A percentile compares a stretch with the other conserved stretches of the same genome.
These are phyloP conservation scores for Botrytis aclada DNA, from an alignment of 2,329 filamentous ascomycete genomes.

Conservation along the genomic window DNA sequence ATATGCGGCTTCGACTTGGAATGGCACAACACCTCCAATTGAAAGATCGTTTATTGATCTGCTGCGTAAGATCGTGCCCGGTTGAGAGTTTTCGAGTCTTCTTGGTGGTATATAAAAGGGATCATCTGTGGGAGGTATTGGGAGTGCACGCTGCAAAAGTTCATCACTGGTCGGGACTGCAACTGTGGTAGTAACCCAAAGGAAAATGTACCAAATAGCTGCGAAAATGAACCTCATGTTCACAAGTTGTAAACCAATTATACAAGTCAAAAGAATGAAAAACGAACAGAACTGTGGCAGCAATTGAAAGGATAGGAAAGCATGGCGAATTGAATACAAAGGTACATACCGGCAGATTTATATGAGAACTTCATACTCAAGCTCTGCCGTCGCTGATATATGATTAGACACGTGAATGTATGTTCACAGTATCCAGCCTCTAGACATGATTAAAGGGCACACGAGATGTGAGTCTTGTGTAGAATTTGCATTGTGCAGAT, in stretches of 20 bases:
- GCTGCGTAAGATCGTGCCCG: conserved; percentile 39
- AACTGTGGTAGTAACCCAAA: background rate
- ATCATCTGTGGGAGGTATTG: conserved; percentile 39
- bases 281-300: background rate
- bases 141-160: background rate
- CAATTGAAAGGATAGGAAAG: background rate
- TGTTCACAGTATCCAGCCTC: background rate
- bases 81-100: conserved; percentile 34
- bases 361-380: background rate
- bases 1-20: conserved; percentile 26
- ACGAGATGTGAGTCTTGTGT: background rate
- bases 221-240: background rate
- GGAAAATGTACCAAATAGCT: background rate
- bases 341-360: background rate
- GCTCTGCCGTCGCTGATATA: background rate
- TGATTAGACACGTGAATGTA: background rate
- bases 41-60: conserved; percentile 30
- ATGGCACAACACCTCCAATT: conserved; percentile 30
- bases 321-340: background rate
- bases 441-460: background rate
- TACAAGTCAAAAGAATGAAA: background rate
- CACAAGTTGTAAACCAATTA: background rate
- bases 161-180: background rate
- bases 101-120: conserved; percentile 40
- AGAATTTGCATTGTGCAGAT: background rate